Percentiles rank a stretch among this genome's conserved stretches.
Conservation (phyloP, 768 basidiomycete genomes). For the Panellus pusillus region DNA sequence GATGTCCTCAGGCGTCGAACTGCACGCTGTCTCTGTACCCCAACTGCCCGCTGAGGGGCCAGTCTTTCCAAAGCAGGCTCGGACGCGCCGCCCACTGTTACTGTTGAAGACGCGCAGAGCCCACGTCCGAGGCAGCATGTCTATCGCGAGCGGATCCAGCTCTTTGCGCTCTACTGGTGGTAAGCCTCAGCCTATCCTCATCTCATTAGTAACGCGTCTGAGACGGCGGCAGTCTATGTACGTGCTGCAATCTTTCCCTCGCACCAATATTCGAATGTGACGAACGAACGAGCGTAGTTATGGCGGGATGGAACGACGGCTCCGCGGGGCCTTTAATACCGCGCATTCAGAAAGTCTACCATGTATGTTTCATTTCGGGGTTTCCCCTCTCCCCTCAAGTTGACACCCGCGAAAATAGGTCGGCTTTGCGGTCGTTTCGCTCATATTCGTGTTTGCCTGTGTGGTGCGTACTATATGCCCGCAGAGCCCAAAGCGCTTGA, state of each 20-base stretch:
- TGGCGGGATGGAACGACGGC: slow-evolving; percentile 7
- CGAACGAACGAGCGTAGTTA: slow-evolving; percentile 1
- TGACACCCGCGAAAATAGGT: slow-evolving; percentile 31
- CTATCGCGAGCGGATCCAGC: slow-evolving; percentile 11
- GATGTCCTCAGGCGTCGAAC: slow-evolving; percentile 16
- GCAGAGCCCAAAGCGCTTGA: too few relatives aligned
- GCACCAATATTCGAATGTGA: not conserved
- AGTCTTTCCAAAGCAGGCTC: not conserved
- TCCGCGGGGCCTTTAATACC: slow-evolving; percentile 17
- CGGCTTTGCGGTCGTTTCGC: slow-evolving; percentile 53
- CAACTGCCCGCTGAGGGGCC: not conserved
- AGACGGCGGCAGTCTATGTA: not conserved
- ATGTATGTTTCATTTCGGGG: not conserved
- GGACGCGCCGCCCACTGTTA: too few relatives aligned
- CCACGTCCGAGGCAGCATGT: slow-evolving; percentile 9
- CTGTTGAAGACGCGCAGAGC: too few relatives aligned
- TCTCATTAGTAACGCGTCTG: not conserved
- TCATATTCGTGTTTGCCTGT: slow-evolving; percentile 52
- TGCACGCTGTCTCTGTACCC: slow-evolving; percentile 8
- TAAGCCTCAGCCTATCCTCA: not conserved
- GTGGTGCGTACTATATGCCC: slow-evolving; percentile 34
- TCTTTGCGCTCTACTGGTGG: slow-evolving; percentile 20
- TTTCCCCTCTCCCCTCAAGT: not conserved
- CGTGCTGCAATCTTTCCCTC: too few relatives aligned
- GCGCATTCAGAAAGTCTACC: slow-evolving; percentile 16